Percentiles rank a stretch among this genome's conserved stretches.
Evolutionary conservation across 2,329 filamentous ascomycete species (phyloP).

Genomic region (Botryotinia globosa): DNA sequence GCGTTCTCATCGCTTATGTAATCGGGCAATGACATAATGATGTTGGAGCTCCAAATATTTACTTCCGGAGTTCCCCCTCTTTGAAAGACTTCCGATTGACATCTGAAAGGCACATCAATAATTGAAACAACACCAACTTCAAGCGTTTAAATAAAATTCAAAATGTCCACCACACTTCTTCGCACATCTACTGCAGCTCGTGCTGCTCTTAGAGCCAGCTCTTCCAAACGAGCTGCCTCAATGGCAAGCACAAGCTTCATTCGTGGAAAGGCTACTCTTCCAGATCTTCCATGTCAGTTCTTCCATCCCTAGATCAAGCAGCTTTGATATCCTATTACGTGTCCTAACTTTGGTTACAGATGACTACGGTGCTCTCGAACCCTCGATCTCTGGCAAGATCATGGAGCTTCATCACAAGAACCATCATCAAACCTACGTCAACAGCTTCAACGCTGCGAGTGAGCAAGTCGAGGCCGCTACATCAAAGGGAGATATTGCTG

Average conservation of each 20-base stretch:
- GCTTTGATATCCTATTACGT: background rate
- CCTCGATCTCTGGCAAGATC: slow-evolving; percentile 79
- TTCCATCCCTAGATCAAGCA: background rate
- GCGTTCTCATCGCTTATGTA: slow-evolving; percentile 3
- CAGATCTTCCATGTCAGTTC: slow-evolving; percentile 72
- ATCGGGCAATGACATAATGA: slow-evolving; percentile 17
- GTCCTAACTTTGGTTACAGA: slow-evolving; percentile 51
- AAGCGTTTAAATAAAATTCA: slow-evolving; percentile 28
- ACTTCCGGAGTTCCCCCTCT: slow-evolving; percentile 3
- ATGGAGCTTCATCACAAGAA: slow-evolving; percentile 96
- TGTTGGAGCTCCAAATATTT: slow-evolving; percentile 14
- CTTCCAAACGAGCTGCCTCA: slow-evolving; percentile 60
- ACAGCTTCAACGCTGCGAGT: slow-evolving; percentile 76
- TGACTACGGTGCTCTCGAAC: slow-evolving; percentile 94
- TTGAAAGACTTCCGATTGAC: slow-evolving; percentile 12
- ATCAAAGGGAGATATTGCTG: slow-evolving; percentile 49
- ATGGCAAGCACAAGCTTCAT: slow-evolving; percentile 73
- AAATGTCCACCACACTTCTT: slow-evolving; percentile 75
- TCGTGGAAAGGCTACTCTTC: slow-evolving; percentile 87
- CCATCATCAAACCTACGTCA: slow-evolving; percentile 93
- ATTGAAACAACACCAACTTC: slow-evolving; percentile 23
- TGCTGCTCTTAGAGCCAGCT: slow-evolving; percentile 66
- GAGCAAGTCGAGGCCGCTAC: slow-evolving; percentile 65
- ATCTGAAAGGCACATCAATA: slow-evolving; percentile 14
- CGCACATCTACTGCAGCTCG: slow-evolving; percentile 66